Evolutionary conservation across 257 asterid species (phyloP), one percentile per base, ranked within the genome.

Genomic region (Nicotiana sylvestris): DNA sequence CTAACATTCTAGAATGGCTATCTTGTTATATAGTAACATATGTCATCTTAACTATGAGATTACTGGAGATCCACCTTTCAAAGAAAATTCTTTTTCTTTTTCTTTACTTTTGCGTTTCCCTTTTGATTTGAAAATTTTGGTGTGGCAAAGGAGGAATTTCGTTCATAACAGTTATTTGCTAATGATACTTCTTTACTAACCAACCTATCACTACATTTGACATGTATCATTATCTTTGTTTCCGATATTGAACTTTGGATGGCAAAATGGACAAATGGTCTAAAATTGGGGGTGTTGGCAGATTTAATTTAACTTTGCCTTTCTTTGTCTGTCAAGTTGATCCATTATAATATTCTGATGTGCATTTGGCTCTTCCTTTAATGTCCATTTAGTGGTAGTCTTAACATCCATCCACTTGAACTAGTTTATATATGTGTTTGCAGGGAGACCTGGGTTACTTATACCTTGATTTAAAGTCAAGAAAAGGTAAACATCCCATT

Each of bases 401-500:
- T 86, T 69, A 82, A 77, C 66, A 69, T 37, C 58, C 78, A 61
- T 53, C 62, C 83, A 84, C 84, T 87, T 82, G n/a, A 81, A 83
- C 78, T 77, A 58, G 83, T 79, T 57, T 16, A 30, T 68, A 80
- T 66, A 60, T 57, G 21, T 74, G 58, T 76, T 82, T 91, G 86
- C 95, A 96, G 99, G 99, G 99, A 57, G 94, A 92, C 83, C 81
- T 96, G 66, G 98, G 99, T 30, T 90, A 89, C 87, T 86, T 96
- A 84, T 96, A 96, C 93, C 99, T 96, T 64, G 99, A 96, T 88
- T 83, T 94, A 86, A 94, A 90, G 87, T 91, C 98, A 84, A 92
- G 99, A 88, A 88, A 87, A 90, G 92, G 88, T 77, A 96, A 96
- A 88, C 93, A 91, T 89, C 99, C 99, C 76, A 86, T 93, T 33